Evolutionary conservation across 139 green algal species (phyloP).

Genomic region (Chlamydomonas incerta): DNA sequence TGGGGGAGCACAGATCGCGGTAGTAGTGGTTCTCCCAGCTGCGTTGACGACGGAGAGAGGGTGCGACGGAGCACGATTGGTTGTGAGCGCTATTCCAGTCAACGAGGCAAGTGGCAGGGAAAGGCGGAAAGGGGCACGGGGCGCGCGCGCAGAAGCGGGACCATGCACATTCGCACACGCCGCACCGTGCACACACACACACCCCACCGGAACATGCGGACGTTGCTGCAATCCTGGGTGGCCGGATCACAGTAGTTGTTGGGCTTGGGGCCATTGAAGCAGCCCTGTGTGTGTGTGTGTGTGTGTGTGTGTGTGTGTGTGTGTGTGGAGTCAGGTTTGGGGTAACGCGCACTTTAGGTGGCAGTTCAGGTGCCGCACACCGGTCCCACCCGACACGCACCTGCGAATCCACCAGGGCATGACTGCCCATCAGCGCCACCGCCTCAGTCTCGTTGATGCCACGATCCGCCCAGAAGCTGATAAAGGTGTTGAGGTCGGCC

Average conservation of each 20-base stretch:
- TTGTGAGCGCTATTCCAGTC: no score
- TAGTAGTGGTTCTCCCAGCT: constrained; percentile 27
- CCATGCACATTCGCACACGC: not conserved
- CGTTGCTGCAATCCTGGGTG: constrained; percentile 2
- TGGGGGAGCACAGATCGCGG: constrained; percentile 1
- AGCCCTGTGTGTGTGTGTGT: no score
- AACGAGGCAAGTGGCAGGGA: no score
- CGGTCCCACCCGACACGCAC: not conserved
- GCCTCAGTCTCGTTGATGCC: not conserved
- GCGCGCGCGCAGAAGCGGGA: no score
- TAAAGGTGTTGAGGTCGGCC: not conserved
- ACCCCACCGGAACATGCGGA: constrained; percentile 7
- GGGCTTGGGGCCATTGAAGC: not conserved
- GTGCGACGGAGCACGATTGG: no score
- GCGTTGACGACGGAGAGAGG: not conserved
- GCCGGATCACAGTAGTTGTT: constrained; percentile 11
- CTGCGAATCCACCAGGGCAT: not conserved
- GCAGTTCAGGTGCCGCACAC: no score
- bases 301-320: no score
- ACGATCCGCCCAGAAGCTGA: not conserved
- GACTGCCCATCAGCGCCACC: not conserved
- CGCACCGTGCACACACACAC: not conserved
- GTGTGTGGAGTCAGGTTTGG: no score
- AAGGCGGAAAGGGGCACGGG: no score
- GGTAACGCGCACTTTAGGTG: no score